Conservation (phyloP, 495 filamentous ascomycete genomes). For the Rusavskia elegans region DNA sequence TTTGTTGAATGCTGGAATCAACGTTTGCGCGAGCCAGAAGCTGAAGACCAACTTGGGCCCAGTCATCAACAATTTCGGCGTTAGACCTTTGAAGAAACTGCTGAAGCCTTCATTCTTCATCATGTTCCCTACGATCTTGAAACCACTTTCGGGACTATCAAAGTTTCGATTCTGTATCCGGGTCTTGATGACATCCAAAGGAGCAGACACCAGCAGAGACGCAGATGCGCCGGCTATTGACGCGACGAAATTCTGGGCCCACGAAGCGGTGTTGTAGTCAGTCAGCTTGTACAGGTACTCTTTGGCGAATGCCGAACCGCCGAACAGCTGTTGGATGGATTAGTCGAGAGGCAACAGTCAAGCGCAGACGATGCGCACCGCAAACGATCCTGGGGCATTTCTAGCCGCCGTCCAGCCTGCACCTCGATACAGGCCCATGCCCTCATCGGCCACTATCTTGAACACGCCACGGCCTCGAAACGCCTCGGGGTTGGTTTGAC, state of each 20-base stretch:
- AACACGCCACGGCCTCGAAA: slow-evolving; percentile 89
- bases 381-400: slow-evolving; percentile 94
- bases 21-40: slow-evolving; percentile 95
- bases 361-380: slow-evolving; percentile 40
- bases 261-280: slow-evolving; percentile 92
- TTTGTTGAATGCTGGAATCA: slow-evolving; percentile 59
- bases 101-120: slow-evolving; percentile 66
- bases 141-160: slow-evolving; percentile 87
- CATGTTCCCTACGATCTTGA: slow-evolving; percentile 85
- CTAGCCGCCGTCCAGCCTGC: slow-evolving; percentile 96
- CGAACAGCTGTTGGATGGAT: slow-evolving; percentile 60
- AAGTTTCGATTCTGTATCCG: slow-evolving; percentile 99
- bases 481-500: slow-evolving; percentile 96
- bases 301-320: slow-evolving; percentile 95
- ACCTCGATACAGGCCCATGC: slow-evolving; percentile 87
- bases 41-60: slow-evolving; percentile 98
- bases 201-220: slow-evolving; percentile 83
- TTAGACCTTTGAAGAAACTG: slow-evolving; percentile 94
- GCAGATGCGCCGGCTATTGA: slow-evolving; percentile 88
- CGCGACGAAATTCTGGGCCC: slow-evolving; percentile 93
- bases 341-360: slow-evolving; percentile 10
- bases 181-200: slow-evolving; percentile 97
- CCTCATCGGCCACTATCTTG: slow-evolving; percentile 82
- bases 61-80: slow-evolving; percentile 96
- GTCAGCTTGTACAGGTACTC: slow-evolving; percentile 73